Evolutionary conservation across 2,329 filamentous ascomycete species (phyloP).

Genomic region (Aureobasidium melanogenum): DNA sequence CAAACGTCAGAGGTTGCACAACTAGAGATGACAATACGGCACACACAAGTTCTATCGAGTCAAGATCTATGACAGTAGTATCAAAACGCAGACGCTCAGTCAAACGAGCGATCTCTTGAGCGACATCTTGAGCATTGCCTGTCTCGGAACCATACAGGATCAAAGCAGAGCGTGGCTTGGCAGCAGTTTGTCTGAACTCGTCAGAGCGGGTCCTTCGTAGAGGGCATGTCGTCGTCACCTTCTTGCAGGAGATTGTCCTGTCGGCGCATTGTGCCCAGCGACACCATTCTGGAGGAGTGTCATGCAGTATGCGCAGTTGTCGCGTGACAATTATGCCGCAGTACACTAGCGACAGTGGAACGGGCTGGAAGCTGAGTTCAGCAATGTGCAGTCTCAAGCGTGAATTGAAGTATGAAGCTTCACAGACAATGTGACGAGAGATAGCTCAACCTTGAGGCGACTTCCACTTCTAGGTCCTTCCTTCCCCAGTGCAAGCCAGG

Average conservation of each 20-base stretch:
- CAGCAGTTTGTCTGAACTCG: neutral
- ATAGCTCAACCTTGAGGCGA: neutral
- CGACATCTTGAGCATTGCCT: conserved; percentile 85
- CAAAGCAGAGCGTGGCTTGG: conserved; percentile 38
- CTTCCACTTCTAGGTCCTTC: neutral
- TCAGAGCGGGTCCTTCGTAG: neutral
- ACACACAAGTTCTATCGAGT: conserved; percentile 65
- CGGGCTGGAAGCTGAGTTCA: neutral
- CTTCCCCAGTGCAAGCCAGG: neutral
- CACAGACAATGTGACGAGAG: neutral
- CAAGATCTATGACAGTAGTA: conserved; percentile 67
- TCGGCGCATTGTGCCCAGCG: neutral
- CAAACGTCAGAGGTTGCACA: neutral
- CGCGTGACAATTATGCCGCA: neutral
- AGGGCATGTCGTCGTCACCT: neutral
- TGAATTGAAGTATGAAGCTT: neutral
- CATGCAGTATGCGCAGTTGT: neutral
- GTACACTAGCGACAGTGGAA: neutral
- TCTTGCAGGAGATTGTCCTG: neutral
- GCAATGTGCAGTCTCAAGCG: neutral
- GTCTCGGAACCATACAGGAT: conserved; percentile 93
- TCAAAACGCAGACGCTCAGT: conserved; percentile 71
- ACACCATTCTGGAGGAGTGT: neutral
- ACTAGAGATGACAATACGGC: neutral
- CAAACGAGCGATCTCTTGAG: conserved; percentile 69